Evolutionary conservation across 2,329 filamentous ascomycete species (phyloP).

Genomic region (Cordyceps fumosorosea): DNA sequence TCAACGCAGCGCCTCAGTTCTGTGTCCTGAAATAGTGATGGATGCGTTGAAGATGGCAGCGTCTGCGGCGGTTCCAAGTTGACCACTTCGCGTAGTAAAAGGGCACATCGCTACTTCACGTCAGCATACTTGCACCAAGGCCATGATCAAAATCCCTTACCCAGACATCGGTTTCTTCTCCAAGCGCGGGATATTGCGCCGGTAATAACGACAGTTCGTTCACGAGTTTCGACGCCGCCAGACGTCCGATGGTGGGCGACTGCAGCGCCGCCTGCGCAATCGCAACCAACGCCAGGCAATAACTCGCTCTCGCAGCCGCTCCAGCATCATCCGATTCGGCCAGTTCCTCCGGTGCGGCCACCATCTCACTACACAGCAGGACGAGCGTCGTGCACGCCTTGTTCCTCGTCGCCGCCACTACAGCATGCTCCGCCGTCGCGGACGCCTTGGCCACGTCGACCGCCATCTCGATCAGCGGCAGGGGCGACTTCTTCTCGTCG

Average conservation of each 20-base stretch:
- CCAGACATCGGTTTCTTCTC: conserved; percentile 34
- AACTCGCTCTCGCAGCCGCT: conserved; percentile 25
- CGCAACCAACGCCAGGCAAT: conserved; percentile 32
- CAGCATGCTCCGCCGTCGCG: conserved; percentile 15
- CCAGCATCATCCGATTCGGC: conserved; percentile 22
- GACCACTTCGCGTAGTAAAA: conserved; percentile 7
- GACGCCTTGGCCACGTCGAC: conserved; percentile 27
- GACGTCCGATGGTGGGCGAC: conserved; percentile 29
- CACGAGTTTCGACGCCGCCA: conserved; percentile 37
- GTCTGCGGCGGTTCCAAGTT: background rate
- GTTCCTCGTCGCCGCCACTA: conserved; percentile 20
- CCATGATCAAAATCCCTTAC: conserved; percentile 24
- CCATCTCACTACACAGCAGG: conserved; percentile 36
- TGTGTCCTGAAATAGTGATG: conserved; percentile 17
- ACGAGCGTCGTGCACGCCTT: conserved; percentile 35
- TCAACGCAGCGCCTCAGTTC: conserved; percentile 25
- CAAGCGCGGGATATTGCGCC: conserved; percentile 24
- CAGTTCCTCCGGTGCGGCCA: conserved; percentile 26
- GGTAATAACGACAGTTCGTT: conserved; percentile 34
- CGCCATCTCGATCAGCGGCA: conserved; percentile 30
- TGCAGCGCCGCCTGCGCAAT: conserved; percentile 31
- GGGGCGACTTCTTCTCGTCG: conserved; percentile 24
- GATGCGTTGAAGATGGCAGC: conserved; percentile 7
- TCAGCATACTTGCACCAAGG: background rate
- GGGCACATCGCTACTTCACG: conserved; percentile 6